These are phyloP conservation scores for Turritis glabra DNA, from an alignment of 345 rosid species.

Conservation along the genomic window DNA sequence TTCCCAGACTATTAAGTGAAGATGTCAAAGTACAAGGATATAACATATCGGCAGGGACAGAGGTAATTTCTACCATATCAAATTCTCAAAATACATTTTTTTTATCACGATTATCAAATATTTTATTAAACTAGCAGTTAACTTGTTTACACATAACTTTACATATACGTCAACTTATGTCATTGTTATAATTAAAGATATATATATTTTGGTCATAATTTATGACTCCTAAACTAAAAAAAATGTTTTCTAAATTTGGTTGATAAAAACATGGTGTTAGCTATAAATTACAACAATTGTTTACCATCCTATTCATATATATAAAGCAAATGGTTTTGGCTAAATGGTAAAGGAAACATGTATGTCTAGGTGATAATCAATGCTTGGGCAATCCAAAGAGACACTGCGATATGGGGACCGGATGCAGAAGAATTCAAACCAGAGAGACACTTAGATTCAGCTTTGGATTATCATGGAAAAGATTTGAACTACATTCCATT, in stretches of 20 bases:
- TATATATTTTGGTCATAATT: no score
- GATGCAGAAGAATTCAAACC: constrained; percentile 54
- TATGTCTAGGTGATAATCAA: constrained; percentile 27
- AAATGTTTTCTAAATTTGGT: no score
- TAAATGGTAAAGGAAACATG: background rate
- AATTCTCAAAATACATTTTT: background rate
- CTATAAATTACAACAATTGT: background rate
- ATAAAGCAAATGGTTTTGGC: background rate
- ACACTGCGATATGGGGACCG: constrained; percentile 48
- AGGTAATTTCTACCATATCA: background rate
- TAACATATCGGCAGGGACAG: constrained; percentile 37
- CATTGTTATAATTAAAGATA: no score
- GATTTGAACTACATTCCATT: constrained; percentile 30
- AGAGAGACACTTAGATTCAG: constrained; percentile 26
- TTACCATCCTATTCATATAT: background rate
- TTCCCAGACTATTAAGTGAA: constrained; percentile 30
- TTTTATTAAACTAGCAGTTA: no score
- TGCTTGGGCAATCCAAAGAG: constrained; percentile 43
- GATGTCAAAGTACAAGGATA: constrained; percentile 36
- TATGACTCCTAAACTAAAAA: no score
- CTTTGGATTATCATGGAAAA: constrained; percentile 13
- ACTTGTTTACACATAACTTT: background rate
- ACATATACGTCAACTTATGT: background rate
- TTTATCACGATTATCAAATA: background rate
- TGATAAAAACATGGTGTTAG: no score